phyloP scores from a whole-genome alignment of 257 asterid species.

The Catharanthus roseus region DNA sequence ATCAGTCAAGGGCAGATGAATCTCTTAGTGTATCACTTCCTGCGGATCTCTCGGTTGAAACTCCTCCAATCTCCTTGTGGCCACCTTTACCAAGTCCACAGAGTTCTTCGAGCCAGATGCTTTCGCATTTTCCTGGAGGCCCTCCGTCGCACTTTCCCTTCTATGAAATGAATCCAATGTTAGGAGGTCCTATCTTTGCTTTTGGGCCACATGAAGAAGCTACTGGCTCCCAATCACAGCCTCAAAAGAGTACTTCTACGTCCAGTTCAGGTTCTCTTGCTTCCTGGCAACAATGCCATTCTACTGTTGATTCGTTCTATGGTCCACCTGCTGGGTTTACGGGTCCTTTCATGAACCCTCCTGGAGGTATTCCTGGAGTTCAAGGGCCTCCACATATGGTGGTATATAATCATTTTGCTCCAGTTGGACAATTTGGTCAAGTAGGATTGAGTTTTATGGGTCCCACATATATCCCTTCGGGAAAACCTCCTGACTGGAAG shows the following conservation, averaged over 20 bases:
- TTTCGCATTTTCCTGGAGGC: constrained; percentile 81
- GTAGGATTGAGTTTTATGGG: constrained; percentile 99
- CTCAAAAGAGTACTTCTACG: constrained; percentile 47
- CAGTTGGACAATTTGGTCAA: constrained; percentile 94
- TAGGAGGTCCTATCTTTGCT: constrained; percentile 84
- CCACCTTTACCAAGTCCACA: constrained; percentile 82
- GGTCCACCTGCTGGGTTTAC: constrained; percentile 77
- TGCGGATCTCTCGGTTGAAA: constrained; percentile 92
- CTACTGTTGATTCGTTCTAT: constrained; percentile 82
- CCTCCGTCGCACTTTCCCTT: constrained; percentile 85
- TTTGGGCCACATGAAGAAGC: constrained; percentile 76
- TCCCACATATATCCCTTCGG: constrained; percentile 82
- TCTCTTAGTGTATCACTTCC: constrained; percentile 84
- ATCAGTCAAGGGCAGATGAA: constrained; percentile 69
- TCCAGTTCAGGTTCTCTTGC: constrained; percentile 66
- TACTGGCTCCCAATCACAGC: constrained; percentile 58
- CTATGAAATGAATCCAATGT: constrained; percentile 82
- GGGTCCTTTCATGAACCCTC: constrained; percentile 70
- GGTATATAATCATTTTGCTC: constrained; percentile 95
- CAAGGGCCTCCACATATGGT: constrained; percentile 96
- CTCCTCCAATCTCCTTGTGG: constrained; percentile 87
- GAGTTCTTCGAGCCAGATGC: constrained; percentile 64
- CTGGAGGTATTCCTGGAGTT: constrained; percentile 86
- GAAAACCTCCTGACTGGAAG: constrained; percentile 93
- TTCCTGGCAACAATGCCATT: constrained; percentile 82